Percentiles rank a stretch among this genome's conserved stretches.
These are phyloP conservation scores for Diaporthe sp. DNA, from an alignment of 2,329 filamentous ascomycete genomes.

Conservation along the genomic window DNA sequence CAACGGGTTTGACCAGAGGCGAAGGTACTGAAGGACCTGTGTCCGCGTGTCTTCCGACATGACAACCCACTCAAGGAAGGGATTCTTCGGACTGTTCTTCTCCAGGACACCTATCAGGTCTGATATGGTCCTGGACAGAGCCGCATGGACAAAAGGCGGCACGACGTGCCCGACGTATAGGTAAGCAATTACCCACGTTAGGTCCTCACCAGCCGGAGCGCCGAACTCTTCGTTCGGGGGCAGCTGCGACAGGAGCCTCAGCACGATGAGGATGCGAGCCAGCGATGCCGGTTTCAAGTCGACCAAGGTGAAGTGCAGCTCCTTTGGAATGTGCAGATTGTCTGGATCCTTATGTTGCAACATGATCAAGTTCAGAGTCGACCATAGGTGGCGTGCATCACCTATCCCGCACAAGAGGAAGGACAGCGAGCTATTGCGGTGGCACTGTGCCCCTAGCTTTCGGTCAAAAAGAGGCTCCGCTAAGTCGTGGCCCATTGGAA, in stretches of 20 bases:
- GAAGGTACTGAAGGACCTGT: background rate
- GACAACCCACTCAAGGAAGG: background rate
- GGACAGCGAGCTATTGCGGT: background rate
- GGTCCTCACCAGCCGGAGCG: background rate
- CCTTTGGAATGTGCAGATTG: background rate
- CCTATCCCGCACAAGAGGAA: background rate
- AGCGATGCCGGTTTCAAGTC: background rate
- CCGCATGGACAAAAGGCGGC: background rate
- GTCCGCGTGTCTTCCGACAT: background rate
- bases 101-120: background rate
- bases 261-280: background rate
- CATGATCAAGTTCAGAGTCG: background rate
- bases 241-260: background rate
- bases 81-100: background rate
- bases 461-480: background rate
- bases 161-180: background rate
- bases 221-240: background rate
- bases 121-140: background rate
- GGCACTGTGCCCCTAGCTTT: background rate
- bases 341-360: background rate
- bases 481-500: background rate
- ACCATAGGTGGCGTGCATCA: background rate
- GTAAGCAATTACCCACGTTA: background rate
- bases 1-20: background rate
- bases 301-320: background rate